Evolutionary conservation across 2,329 filamentous ascomycete genomes (phyloP).

Genomic region (Aspergillus brasiliensis): DNA sequence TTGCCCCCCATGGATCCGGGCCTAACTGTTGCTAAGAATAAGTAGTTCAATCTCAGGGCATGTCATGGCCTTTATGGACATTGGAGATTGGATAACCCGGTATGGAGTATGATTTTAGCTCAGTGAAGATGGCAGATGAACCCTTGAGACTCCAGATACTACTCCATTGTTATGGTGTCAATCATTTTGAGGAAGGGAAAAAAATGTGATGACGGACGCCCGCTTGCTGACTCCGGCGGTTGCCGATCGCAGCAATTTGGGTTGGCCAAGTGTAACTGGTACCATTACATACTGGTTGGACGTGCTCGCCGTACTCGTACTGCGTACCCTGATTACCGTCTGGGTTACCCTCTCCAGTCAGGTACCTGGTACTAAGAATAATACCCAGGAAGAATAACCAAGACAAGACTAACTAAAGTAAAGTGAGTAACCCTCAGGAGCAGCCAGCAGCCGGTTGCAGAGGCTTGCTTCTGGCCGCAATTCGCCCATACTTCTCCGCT

Average conservation of each 20-base stretch:
- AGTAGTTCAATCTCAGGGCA: background rate
- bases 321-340: background rate
- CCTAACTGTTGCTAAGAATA: background rate
- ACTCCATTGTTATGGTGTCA: background rate
- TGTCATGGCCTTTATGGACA: background rate
- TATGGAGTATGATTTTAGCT: background rate
- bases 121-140: background rate
- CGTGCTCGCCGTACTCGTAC: background rate
- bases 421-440: background rate
- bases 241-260: background rate
- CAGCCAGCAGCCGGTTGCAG: slow-evolving; percentile 6
- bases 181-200: background rate
- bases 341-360: background rate
- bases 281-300: too few species aligned
- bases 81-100: background rate
- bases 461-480: slow-evolving; percentile 6
- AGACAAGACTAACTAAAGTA: background rate
- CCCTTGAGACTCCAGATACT: too few species aligned
- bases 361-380: background rate
- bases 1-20: background rate
- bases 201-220: background rate
- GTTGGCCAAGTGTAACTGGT: too few species aligned
- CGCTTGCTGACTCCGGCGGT: background rate
- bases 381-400: too few species aligned
- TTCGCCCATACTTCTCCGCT: slow-evolving; percentile 12